Conservation (phyloP, 1,139 yeast species). For the Geotrichum aggregatum region DNA sequence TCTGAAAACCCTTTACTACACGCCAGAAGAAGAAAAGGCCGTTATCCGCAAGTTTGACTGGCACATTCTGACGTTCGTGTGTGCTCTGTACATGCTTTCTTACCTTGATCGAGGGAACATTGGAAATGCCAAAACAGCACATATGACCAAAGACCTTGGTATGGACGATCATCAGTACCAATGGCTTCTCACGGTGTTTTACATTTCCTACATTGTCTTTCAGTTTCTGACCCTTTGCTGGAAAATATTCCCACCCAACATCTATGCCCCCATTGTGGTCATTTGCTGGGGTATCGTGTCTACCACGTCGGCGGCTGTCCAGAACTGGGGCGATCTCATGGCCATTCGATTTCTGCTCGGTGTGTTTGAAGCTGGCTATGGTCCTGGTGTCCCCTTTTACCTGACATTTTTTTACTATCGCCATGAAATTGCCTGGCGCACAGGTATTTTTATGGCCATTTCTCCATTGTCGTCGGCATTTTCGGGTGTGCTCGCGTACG, state of each 20-base stretch:
- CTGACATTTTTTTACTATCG: constrained; percentile 31
- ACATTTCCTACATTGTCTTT: constrained; percentile 33
- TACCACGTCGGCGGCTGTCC: constrained; percentile 34
- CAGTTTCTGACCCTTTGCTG: constrained; percentile 25
- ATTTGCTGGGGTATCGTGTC: constrained; percentile 21
- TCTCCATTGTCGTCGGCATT: constrained; percentile 21
- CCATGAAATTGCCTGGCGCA: constrained; percentile 26
- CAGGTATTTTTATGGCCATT: constrained; percentile 16
- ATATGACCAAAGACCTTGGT: constrained; percentile 46
- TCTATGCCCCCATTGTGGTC: constrained; percentile 21
- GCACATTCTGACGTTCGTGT: constrained; percentile 29
- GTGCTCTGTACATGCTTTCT: constrained; percentile 30
- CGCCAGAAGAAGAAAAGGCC: constrained; percentile 23
- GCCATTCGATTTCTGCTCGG: constrained; percentile 57
- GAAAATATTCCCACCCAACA: constrained; percentile 20
- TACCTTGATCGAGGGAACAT: constrained; percentile 46
- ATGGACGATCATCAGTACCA: constrained; percentile 43
- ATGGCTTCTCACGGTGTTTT: constrained; percentile 26
- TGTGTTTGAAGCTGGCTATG: constrained; percentile 55
- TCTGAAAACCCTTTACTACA: constrained; percentile 37
- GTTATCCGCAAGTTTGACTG: constrained; percentile 27
- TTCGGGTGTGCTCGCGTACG: constrained; percentile 22
- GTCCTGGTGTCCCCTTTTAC: constrained; percentile 42
- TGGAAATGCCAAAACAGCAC: constrained; percentile 51
- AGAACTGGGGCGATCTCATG: constrained; percentile 49